These are phyloP conservation scores for Cercospora sojina DNA, from an alignment of 2,329 filamentous ascomycete species.

Conservation along the genomic window DNA sequence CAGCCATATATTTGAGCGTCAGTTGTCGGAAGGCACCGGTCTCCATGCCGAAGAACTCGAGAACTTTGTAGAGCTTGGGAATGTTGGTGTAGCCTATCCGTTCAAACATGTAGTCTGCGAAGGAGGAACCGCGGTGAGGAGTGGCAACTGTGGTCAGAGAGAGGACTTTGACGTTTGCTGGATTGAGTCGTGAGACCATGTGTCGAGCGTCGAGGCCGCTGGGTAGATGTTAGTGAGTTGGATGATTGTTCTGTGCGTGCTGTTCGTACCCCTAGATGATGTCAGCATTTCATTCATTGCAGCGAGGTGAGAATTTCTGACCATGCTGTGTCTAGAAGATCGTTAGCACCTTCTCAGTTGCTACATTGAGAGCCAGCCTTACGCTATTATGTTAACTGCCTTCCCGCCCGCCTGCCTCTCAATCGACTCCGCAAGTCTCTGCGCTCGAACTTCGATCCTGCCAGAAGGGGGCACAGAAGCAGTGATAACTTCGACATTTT, in stretches of 20 bases:
- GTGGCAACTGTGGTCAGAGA: slow-evolving; percentile 64
- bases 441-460: slow-evolving; percentile 59
- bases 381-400: slow-evolving; percentile 65
- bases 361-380: slow-evolving; percentile 30
- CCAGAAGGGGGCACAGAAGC: slow-evolving; percentile 59
- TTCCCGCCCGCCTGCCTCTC: slow-evolving; percentile 54
- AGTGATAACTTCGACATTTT: slow-evolving; percentile 61
- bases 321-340: slow-evolving; percentile 23
- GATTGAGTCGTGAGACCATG: slow-evolving; percentile 61
- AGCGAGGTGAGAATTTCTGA: not conserved
- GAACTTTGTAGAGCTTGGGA: slow-evolving; percentile 55
- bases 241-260: not conserved
- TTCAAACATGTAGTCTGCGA: slow-evolving; percentile 62
- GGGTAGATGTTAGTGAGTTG: slow-evolving; percentile 9
- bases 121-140: slow-evolving; percentile 60
- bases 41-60: slow-evolving; percentile 56
- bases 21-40: slow-evolving; percentile 63
- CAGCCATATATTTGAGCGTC: slow-evolving; percentile 57
- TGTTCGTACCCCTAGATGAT: slow-evolving; percentile 24
- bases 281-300: slow-evolving; percentile 14
- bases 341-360: slow-evolving; percentile 16
- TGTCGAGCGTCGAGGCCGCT: slow-evolving; percentile 64
- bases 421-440: slow-evolving; percentile 55
- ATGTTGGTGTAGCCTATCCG: slow-evolving; percentile 55
- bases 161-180: slow-evolving; percentile 71